phyloP scores from a whole-genome alignment of 1,284 basidiomycete species.

The Naganishia sp. region DNA sequence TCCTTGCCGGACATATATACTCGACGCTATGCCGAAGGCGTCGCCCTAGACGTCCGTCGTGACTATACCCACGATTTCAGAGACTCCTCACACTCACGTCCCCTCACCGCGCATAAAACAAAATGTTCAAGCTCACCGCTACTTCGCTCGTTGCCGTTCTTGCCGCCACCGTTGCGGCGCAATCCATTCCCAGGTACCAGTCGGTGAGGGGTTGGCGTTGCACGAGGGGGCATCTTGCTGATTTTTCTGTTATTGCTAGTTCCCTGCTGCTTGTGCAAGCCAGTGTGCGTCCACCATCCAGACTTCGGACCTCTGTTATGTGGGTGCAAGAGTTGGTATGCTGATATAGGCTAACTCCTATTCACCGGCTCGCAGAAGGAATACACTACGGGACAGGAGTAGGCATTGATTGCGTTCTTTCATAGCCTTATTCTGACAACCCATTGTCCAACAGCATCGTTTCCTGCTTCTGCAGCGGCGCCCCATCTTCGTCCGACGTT shows the following conservation, averaged over 20 bases:
- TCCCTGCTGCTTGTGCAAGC: constrained; percentile 46
- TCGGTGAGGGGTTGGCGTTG: constrained; percentile 1
- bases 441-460: constrained; percentile 39
- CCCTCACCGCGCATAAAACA: not conserved
- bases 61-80: too few species aligned
- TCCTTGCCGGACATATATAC: too few species aligned
- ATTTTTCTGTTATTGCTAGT: constrained; percentile 31
- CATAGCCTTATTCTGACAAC: not conserved
- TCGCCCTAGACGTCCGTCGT: too few species aligned
- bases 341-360: not conserved
- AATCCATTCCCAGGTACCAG: constrained; percentile 9
- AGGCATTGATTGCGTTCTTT: not conserved
- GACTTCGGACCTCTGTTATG: constrained; percentile 44
- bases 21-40: too few species aligned
- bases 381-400: constrained; percentile 34
- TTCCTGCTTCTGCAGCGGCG: constrained; percentile 50
- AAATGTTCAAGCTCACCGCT: constrained; percentile 23
- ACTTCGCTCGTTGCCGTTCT: constrained; percentile 2
- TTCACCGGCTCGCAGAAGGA: constrained; percentile 34
- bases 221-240: not conserved
- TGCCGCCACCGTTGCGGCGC: constrained; percentile 10
- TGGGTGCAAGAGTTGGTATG: constrained; percentile 34
- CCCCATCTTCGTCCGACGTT: constrained; percentile 43
- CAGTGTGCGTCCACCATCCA: constrained; percentile 45
- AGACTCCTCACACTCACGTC: not conserved